phyloP scores from a whole-genome alignment of 441 rosid genomes.

The Adansonia gregorii region DNA sequence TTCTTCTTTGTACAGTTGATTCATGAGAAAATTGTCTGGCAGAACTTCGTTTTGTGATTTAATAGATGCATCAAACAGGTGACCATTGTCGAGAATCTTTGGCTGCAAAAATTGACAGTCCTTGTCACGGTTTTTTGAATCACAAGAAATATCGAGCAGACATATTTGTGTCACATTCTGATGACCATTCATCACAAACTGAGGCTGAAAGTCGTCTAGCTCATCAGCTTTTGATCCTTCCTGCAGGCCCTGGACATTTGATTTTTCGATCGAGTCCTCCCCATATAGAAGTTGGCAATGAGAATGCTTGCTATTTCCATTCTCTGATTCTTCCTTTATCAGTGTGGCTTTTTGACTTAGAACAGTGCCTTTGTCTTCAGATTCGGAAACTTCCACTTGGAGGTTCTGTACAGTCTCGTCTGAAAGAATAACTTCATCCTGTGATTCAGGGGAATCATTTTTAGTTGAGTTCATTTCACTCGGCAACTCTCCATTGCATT shows the following conservation, averaged over 20 bases:
- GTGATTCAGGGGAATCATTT: slow-evolving; percentile 27
- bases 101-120: slow-evolving; percentile 30
- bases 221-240: slow-evolving; percentile 24
- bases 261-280: slow-evolving; percentile 19
- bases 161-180: slow-evolving; percentile 13
- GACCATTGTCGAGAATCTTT: slow-evolving; percentile 26
- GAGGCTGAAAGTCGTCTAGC: slow-evolving; percentile 25
- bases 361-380: slow-evolving; percentile 30
- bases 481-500: slow-evolving; percentile 27
- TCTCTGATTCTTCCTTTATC: slow-evolving; percentile 30
- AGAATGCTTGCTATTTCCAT: slow-evolving; percentile 26
- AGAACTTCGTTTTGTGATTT: slow-evolving; percentile 26
- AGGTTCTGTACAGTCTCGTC: neutral
- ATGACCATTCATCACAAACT: slow-evolving; percentile 23
- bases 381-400: slow-evolving; percentile 21
- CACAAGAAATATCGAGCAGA: slow-evolving; percentile 22
- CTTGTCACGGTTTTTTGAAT: slow-evolving; percentile 1
- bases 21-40: slow-evolving; percentile 25
- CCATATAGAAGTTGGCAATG: slow-evolving; percentile 18
- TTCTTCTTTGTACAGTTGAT: slow-evolving; percentile 22
- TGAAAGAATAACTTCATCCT: neutral
- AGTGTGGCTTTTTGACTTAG: slow-evolving; percentile 23
- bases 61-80: slow-evolving; percentile 10
- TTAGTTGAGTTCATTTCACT: slow-evolving; percentile 19
- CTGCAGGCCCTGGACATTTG: slow-evolving; percentile 12